These are phyloP conservation scores for Trapa incisa DNA, from an alignment of 345 rosid genomes.

Conservation along the genomic window DNA sequence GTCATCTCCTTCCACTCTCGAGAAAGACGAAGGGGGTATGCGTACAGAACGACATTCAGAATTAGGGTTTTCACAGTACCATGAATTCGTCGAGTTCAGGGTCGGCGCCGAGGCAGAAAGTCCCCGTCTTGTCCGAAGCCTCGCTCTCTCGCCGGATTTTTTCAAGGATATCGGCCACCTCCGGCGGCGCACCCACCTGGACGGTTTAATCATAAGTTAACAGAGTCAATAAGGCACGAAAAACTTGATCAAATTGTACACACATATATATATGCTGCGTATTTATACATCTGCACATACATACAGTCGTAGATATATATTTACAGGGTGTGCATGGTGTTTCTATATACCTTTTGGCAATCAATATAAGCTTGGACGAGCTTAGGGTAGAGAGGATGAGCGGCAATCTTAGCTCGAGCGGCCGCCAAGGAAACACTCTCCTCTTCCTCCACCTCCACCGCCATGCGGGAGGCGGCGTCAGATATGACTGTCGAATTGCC, in stretches of 20 bases:
- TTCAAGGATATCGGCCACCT: constrained; percentile 26
- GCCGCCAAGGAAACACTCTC: constrained; percentile 20
- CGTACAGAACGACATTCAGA: not conserved
- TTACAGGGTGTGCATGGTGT: not conserved
- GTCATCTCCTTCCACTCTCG: not conserved
- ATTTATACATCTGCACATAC: not conserved
- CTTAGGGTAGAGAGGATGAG: constrained; percentile 49
- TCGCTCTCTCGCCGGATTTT: constrained; percentile 8
- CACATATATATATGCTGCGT: not conserved
- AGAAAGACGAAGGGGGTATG: not conserved
- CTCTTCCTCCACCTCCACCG: constrained; percentile 17
- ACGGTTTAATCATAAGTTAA: not conserved
- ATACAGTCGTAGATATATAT: not conserved
- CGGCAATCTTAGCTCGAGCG: constrained; percentile 33
- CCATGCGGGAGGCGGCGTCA: constrained; percentile 32
- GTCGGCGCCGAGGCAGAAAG: constrained; percentile 23
- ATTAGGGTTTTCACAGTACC: constrained; percentile 18
- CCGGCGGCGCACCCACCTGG: constrained; percentile 54
- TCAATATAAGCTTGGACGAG: constrained; percentile 41
- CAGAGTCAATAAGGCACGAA: not conserved
- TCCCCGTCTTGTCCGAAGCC: not conserved
- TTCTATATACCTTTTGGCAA: constrained; percentile 35
- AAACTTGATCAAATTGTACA: not conserved
- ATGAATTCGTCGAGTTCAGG: constrained; percentile 62
- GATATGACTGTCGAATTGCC: constrained; percentile 28